These are phyloP conservation scores for Trichoderma citrinoviride DNA, from an alignment of 2,329 filamentous ascomycete species.

Conservation along the genomic window DNA sequence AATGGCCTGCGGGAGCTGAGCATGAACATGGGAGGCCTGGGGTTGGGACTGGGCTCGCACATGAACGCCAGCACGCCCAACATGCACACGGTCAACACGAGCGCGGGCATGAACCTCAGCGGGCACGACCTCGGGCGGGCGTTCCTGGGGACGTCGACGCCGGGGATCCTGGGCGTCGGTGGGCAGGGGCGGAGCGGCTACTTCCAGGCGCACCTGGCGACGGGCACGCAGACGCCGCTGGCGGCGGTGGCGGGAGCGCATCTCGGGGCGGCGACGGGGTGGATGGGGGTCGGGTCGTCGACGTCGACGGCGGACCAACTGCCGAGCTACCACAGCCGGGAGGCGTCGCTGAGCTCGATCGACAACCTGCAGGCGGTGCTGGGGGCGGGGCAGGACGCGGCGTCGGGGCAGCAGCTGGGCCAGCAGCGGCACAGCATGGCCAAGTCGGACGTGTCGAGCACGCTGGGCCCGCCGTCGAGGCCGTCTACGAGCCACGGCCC, in stretches of 20 bases:
- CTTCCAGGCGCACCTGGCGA: constrained; percentile 75
- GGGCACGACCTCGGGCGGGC: constrained; percentile 51
- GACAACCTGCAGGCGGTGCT: constrained; percentile 40
- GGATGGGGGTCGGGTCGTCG: constrained; percentile 33
- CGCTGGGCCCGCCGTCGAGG: constrained; percentile 57
- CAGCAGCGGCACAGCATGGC: constrained; percentile 38
- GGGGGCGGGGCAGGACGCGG: constrained; percentile 25
- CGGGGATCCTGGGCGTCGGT: constrained; percentile 66
- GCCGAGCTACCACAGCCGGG: constrained; percentile 40
- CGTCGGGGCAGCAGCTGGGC: neutral
- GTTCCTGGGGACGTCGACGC: constrained; percentile 59
- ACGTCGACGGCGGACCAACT: constrained; percentile 25
- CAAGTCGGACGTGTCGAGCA: constrained; percentile 59
- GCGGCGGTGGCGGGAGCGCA: constrained; percentile 73
- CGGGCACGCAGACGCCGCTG: constrained; percentile 74
- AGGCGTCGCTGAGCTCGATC: constrained; percentile 49
- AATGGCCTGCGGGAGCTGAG: constrained; percentile 34
- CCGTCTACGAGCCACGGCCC: constrained; percentile 56
- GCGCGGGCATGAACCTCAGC: neutral
- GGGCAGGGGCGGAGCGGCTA: constrained; percentile 72
- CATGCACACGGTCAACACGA: neutral
- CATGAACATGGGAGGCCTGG: neutral
- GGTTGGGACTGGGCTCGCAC: too few species aligned
- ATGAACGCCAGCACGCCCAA: too few species aligned
- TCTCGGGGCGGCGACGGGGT: constrained; percentile 34